Conservation (phyloP, 768 basidiomycete genomes). For the Megacollybia marginata region DNA sequence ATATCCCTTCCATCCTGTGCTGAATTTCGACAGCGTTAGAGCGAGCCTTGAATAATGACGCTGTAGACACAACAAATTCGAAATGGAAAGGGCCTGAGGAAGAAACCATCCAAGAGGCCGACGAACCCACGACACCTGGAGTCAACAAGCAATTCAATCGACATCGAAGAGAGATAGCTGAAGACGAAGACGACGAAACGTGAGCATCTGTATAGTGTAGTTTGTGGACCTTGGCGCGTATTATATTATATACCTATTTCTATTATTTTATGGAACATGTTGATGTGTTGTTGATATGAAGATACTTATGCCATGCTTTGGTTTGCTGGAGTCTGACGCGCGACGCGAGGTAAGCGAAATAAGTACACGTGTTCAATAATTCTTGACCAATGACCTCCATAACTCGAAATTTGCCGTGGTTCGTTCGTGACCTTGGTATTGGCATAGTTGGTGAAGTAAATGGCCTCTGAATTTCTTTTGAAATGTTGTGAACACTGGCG, state of each 20-base stretch:
- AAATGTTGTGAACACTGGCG: background rate
- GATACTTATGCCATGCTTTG: no score
- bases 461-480: background rate
- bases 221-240: no score
- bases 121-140: slow-evolving; percentile 27
- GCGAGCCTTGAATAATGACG: slow-evolving; percentile 35
- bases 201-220: background rate
- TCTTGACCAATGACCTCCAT: slow-evolving; percentile 53
- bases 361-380: no score
- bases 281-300: no score
- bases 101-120: slow-evolving; percentile 41
- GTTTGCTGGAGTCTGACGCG: no score
- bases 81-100: slow-evolving; percentile 33
- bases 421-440: slow-evolving; percentile 74
- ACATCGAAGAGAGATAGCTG: slow-evolving; percentile 39
- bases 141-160: slow-evolving; percentile 9
- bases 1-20: background rate
- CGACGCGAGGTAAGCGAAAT: no score
- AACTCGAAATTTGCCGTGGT: slow-evolving; percentile 77
- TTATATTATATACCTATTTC: no score
- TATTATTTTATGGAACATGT: no score
- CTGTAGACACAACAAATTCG: slow-evolving; percentile 23
- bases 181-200: slow-evolving; percentile 16
- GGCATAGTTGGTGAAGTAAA: slow-evolving; percentile 76
- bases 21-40: slow-evolving; percentile 38